Base-by-base conservation (phyloP, 2,329 filamentous ascomycete genomes). In the Fusarium staphyleae region DNA sequence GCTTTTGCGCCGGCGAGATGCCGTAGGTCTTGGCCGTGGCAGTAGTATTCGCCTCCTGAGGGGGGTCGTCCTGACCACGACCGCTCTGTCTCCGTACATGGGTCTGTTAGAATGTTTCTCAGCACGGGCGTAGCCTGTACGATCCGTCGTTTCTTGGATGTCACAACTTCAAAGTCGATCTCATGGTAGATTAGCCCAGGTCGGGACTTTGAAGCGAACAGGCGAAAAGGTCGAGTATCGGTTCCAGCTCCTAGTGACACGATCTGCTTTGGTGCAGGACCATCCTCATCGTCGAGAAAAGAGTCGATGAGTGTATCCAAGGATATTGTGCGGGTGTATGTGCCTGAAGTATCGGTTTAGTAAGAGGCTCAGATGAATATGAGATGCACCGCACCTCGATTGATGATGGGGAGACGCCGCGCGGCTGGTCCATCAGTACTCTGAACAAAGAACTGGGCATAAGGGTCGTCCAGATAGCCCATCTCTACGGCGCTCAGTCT, bases 161-260 rank as follows among this genome's bases (percentile, higher is more conserved):
- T 87, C 48, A 93, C 92, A 16, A 82, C 74, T 1, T 89, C 81
- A 67, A 98, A 98, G 73, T 99, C 95, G 50, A 99, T 79, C 72
- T 99, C 95, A 72, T 98, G 93, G 72, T 98, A 99, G 52, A 88
- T 71, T 14, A 96, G 72, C 11, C 73, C 67, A 12, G 66, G 50
- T 5, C 67, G 58, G 6, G 55, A 46, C 1, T 77, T 71, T 13
- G 75, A 70, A 8, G 83, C 74, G 53, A 90, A 81, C 1, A 97
- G 76, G 15, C 91, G 87, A 68, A 97, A 92, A 54, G 87, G 88
- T 13, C 95, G 85, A 6, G 95, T 98, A 70, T 99, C 95, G 10
- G 93, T 96, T 18, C 95, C 95, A 13, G 95, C 93, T 24, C 95
- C 95, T 1, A 99, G 82, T 0, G 93, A 97, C 55, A 99, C 82